Evolutionary conservation across 495 filamentous ascomycete genomes (phyloP).

Genomic region (Lineolata rhizophorae): DNA sequence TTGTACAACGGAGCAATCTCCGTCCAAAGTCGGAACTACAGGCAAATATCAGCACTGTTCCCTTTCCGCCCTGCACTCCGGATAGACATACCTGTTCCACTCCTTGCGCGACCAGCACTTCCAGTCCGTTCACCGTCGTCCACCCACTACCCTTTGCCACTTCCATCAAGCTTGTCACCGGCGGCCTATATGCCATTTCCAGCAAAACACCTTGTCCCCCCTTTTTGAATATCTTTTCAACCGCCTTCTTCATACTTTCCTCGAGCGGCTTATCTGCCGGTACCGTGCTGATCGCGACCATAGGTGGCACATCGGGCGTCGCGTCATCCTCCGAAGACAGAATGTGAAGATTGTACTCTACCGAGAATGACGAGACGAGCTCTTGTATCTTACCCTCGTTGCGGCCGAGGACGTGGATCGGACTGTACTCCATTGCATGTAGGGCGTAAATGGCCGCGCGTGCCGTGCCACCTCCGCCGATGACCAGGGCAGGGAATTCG

Average conservation of each 20-base stretch:
- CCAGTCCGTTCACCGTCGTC: conserved; percentile 66
- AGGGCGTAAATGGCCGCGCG: conserved; percentile 81
- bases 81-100: conserved; percentile 56
- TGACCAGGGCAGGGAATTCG: conserved; percentile 37
- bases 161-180: conserved; percentile 65
- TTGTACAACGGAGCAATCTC: conserved; percentile 48
- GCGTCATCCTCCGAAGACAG: conserved; percentile 13
- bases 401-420: conserved; percentile 74
- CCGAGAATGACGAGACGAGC: conserved; percentile 52
- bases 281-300: conserved; percentile 70
- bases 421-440: conserved; percentile 57
- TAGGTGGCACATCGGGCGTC: conserved; percentile 29
- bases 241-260: conserved; percentile 37
- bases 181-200: conserved; percentile 94
- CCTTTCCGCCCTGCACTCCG: no score
- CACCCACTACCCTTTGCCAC: conserved; percentile 66
- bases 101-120: conserved; percentile 79
- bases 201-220: conserved; percentile 36
- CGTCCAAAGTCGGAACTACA: conserved; percentile 55
- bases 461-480: conserved; percentile 82
- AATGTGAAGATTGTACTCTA: conserved; percentile 47
- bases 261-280: conserved; percentile 81
- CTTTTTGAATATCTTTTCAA: conserved; percentile 36
- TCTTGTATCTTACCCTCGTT: conserved; percentile 39
- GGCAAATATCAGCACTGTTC: no score